Conservation (phyloP, 2,329 filamentous ascomycete genomes). For the Endocalyx cinctus region DNA sequence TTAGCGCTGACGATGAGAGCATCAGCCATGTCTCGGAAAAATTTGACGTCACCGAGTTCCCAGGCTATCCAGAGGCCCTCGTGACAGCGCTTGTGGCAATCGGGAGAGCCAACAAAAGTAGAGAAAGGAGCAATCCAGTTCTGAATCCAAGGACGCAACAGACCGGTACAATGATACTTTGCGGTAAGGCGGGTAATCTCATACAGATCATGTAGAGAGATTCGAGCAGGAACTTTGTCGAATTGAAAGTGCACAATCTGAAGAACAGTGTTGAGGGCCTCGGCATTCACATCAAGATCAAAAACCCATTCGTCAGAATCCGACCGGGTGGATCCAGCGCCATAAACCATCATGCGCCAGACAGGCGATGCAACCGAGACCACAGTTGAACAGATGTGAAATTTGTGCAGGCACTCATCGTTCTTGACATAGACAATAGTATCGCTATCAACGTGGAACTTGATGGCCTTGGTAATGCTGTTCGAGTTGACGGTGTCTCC, state of each 20-base stretch:
- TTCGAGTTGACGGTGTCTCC: slow-evolving; percentile 3
- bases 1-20: slow-evolving; percentile 15
- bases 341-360: slow-evolving; percentile 15
- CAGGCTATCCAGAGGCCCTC: slow-evolving; percentile 19
- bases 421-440: slow-evolving; percentile 3
- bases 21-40: slow-evolving; percentile 19
- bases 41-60: slow-evolving; percentile 16
- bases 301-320: slow-evolving; percentile 7
- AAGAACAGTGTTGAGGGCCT: slow-evolving; percentile 15
- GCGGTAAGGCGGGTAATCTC: slow-evolving; percentile 12
- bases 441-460: slow-evolving; percentile 10
- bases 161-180: slow-evolving; percentile 17
- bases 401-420: slow-evolving; percentile 1
- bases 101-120: slow-evolving; percentile 1
- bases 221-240: slow-evolving; percentile 9
- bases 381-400: slow-evolving; percentile 13
- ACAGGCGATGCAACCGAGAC: slow-evolving; percentile 15
- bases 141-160: slow-evolving; percentile 20
- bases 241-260: slow-evolving; percentile 22
- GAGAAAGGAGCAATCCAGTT: slow-evolving; percentile 13
- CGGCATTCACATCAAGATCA: slow-evolving; percentile 10
- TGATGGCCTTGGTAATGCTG: slow-evolving; percentile 4
- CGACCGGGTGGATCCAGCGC: neutral
- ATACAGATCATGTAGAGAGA: slow-evolving; percentile 15
- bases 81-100: slow-evolving; percentile 12